Conservation (phyloP, 768 basidiomycete genomes). For the Coprinellus micaceus region DNA sequence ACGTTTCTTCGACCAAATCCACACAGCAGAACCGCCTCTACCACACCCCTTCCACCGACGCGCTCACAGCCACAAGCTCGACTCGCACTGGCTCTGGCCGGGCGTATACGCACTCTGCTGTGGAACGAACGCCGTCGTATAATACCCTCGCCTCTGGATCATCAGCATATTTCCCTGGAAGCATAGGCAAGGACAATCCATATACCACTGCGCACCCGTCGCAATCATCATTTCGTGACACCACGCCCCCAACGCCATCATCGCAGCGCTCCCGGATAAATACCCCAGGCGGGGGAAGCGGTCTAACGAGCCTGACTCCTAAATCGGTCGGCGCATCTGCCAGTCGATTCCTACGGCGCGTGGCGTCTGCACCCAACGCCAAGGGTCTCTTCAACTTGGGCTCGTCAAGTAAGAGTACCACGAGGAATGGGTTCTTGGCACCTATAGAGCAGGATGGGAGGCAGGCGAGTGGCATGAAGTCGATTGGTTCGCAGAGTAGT, state of each 20-base stretch:
- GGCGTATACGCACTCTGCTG: slow-evolving; percentile 40
- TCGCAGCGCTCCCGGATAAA: slow-evolving; percentile 38
- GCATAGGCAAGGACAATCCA: slow-evolving; percentile 30
- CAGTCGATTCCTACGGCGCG: slow-evolving; percentile 88
- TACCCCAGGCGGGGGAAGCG: no score
- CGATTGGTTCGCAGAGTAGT: slow-evolving; percentile 35
- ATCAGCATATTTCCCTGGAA: no score
- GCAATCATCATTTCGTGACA: slow-evolving; percentile 41
- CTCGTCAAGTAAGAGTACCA: slow-evolving; percentile 45
- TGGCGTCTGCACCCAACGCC: slow-evolving; percentile 94
- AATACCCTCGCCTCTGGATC: slow-evolving; percentile 23
- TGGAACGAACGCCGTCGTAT: no score
- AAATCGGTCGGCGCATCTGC: slow-evolving; percentile 70
- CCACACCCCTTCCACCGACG: slow-evolving; percentile 38
- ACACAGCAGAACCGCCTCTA: slow-evolving; percentile 26
- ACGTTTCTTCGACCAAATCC: slow-evolving; percentile 21
- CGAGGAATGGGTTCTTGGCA: slow-evolving; percentile 76
- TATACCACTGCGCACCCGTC: slow-evolving; percentile 45
- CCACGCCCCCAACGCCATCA: slow-evolving; percentile 31
- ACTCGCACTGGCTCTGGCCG: slow-evolving; percentile 24
- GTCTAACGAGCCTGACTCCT: slow-evolving; percentile 64
- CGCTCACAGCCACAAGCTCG: slow-evolving; percentile 30
- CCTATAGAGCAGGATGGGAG: slow-evolving; percentile 54
- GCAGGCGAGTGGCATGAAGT: slow-evolving; percentile 51
- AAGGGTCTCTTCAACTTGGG: slow-evolving; percentile 79